These are phyloP conservation scores for Penicilliopsis zonata DNA, from an alignment of 495 filamentous ascomycete genomes.

Conservation along the genomic window DNA sequence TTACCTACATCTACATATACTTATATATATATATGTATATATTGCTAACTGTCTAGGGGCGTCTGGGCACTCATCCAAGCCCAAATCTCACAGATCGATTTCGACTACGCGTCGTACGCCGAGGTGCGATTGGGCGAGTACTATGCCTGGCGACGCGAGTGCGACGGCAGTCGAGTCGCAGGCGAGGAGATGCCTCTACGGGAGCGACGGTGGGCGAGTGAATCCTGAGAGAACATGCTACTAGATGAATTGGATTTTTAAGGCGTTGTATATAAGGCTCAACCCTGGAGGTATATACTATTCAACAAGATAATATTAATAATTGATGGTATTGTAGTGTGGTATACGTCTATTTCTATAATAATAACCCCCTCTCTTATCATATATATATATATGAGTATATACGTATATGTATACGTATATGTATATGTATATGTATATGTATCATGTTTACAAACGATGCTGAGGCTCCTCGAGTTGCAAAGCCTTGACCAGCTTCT, in stretches of 20 bases:
- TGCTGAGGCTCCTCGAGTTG: conserved; percentile 10
- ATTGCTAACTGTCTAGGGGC: conserved; percentile 67
- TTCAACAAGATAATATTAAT: too few relatives aligned
- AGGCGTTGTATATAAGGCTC: conserved; percentile 1
- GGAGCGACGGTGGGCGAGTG: conserved; percentile 73
- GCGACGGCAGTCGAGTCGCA: conserved; percentile 44
- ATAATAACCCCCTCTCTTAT: background rate
- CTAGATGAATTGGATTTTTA: background rate
- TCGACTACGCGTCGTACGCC: conserved; percentile 91
- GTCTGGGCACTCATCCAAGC: conserved; percentile 97
- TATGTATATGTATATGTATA: background rate
- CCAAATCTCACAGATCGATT: conserved; percentile 89
- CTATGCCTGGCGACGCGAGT: conserved; percentile 81
- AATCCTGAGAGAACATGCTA: conserved; percentile 19
- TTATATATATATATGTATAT: too few relatives aligned
- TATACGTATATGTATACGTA: background rate
- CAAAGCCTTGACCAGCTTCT: conserved; percentile 33
- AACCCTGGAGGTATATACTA: too few relatives aligned
- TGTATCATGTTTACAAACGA: background rate
- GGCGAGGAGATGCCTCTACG: conserved; percentile 56
- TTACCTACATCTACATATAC: too few relatives aligned
- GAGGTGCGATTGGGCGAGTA: conserved; percentile 84
- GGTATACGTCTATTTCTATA: background rate
- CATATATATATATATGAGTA: background rate
- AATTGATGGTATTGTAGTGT: background rate